phyloP scores from a whole-genome alignment of 2,329 filamentous ascomycete species.

The Fusarium sp. region DNA sequence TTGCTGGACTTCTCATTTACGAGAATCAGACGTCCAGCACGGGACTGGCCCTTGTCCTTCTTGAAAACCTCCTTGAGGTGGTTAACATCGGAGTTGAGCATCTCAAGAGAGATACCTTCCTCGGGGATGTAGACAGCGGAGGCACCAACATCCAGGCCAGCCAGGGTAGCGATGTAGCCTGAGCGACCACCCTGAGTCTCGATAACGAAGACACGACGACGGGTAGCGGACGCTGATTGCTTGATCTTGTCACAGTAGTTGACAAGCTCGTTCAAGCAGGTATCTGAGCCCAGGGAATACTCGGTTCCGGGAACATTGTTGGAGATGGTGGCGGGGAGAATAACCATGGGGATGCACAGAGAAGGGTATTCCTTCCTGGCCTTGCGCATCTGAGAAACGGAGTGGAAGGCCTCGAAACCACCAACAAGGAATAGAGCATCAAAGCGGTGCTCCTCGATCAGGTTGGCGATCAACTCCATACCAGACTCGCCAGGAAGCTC shows the following conservation, averaged over 20 bases:
- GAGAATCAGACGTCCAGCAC: slow-evolving; percentile 93
- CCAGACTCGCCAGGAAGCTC: slow-evolving; percentile 88
- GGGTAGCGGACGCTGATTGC: slow-evolving; percentile 93
- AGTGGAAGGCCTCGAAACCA: slow-evolving; percentile 96
- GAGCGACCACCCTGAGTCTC: slow-evolving; percentile 96
- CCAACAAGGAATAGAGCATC: slow-evolving; percentile 93
- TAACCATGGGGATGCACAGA: slow-evolving; percentile 90
- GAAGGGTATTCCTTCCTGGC: slow-evolving; percentile 81
- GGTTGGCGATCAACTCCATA: slow-evolving; percentile 81
- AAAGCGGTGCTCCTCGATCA: slow-evolving; percentile 87
- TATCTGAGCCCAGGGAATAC: slow-evolving; percentile 96
- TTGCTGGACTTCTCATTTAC: slow-evolving; percentile 93
- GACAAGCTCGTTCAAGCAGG: slow-evolving; percentile 93
- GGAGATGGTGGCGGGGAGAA: slow-evolving; percentile 95
- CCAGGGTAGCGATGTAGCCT: slow-evolving; percentile 91
- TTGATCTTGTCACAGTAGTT: slow-evolving; percentile 97
- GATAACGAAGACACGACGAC: slow-evolving; percentile 94
- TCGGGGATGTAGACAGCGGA: slow-evolving; percentile 96
- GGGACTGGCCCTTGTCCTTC: slow-evolving; percentile 85
- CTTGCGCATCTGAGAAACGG: slow-evolving; percentile 86
- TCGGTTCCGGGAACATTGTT: slow-evolving; percentile 99
- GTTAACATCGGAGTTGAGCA: slow-evolving; percentile 89
- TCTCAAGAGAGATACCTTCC: slow-evolving; percentile 92
- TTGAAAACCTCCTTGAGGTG: slow-evolving; percentile 88
- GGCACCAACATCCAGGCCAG: slow-evolving; percentile 90